Evolutionary conservation across 768 basidiomycete species (phyloP), one percentile per base, ranked within the genome.

Genomic region (Mycena pura): DNA sequence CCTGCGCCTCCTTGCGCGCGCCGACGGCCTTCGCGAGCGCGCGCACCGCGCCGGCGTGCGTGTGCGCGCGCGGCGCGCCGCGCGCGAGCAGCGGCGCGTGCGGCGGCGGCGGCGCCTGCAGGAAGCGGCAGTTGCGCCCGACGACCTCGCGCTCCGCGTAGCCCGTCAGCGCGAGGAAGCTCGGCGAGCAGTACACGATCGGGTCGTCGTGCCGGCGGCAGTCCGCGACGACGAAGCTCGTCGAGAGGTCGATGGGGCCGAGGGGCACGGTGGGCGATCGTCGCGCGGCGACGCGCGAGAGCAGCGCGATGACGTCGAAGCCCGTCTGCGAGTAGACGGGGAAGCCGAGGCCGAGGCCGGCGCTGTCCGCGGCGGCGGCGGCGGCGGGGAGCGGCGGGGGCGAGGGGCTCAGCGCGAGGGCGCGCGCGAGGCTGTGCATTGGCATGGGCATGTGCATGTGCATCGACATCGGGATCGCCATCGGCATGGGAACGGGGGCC

Each of bases 221-320:
- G 72, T 99, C 97, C 41, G 88, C 89, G 38, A 99, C 91, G 68
- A 92, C 84, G 74, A 99, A 99, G n/a, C 90, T 86, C 72, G 93
- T 96, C 6, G 91, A 90, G 60, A 95, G 79, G 74, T 99, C 96
- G 27, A 99, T 92, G 0, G 96, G 94, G 15, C 97, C 96, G 17
- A 99, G 84, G 10, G 80, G 76, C 40, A 98, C 83, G 58, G 79
- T 85, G 1, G 94, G 93, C 67, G n/a, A n/a, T n/a, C n/a, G 90
- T 84, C 0, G 86, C 86, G 6, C 96, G 84, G 15, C 80, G 8
- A 99, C 89, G 8, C 93, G 84, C 10, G 90, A 82, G 25, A 99
- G 82, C 41, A 97, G 82, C 27, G 89, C 86, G 44, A 99, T 78
- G 47, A 96, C 81, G 72, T 99, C 96, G 65, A 97, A 97, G 3